Base-by-base conservation (phyloP, 768 basidiomycete genomes). In the Xerocomellus amylosporus region DNA sequence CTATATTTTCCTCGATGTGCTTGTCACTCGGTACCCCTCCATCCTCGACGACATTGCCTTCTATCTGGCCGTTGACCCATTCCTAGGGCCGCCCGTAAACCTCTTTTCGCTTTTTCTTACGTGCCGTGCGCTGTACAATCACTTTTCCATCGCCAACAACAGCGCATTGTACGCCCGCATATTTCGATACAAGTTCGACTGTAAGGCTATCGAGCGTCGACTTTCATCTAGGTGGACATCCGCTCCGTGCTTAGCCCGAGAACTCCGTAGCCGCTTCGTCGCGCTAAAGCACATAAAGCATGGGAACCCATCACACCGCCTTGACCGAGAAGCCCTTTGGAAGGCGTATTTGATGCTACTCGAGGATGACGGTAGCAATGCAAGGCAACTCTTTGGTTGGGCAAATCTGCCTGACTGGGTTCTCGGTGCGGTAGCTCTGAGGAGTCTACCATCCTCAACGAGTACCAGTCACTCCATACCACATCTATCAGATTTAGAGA, bases 301-400 rank as follows among this genome's bases (percentile, higher is more conserved):
- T 37, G 58, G 67, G 7, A 45, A n/a, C 15, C 54, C 51, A 1
- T 61, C 56, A 44, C 26, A 45, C 24, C 51, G 19, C 30, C 43
- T 51, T 14, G 67, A 73, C 26, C 38, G 61, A 28, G 72, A 79
- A 46, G 80, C 81, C 58, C 67, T 84, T 15, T 84, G 83, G 83
- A 77, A 73, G 17, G 75, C 71, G 12, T 82, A 79, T 56, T 52
- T 83, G 34, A 81, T 84, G 80, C 58, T 82, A 43, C 64, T 77
- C 22, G 83, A 84, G 64, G 76, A 78, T 42, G 81, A 80, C 48
- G 77, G 77, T 20, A 64, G 66, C 54, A 82, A 82, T 54, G 69
- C 72, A 48, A 57, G 59, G 2, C 81, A 80, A 40, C 70, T 82
- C 19, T 44, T 70, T 20, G 53, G 62, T 20, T 80, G 77, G 75